Conservation (phyloP, 2,329 filamentous ascomycete genomes). For the Talaromyces sp. region DNA sequence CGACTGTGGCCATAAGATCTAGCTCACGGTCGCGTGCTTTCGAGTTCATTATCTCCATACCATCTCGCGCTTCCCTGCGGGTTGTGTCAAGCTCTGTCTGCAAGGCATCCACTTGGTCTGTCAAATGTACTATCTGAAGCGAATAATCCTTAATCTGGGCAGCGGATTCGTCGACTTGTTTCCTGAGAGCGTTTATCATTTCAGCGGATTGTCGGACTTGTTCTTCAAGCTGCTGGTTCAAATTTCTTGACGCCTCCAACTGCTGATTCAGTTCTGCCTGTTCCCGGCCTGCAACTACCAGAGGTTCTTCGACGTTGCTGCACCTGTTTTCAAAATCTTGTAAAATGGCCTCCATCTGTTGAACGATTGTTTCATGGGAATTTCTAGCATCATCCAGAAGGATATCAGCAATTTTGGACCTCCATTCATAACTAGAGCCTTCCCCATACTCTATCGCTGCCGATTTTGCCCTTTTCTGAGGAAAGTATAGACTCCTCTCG, state of each 20-base stretch:
- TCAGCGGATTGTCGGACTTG: slow-evolving; percentile 36
- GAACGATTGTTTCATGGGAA: slow-evolving; percentile 47
- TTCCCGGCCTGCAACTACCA: slow-evolving; percentile 41
- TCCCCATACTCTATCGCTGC: slow-evolving; percentile 12
- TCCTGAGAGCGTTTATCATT: slow-evolving; percentile 38
- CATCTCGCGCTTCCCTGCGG: slow-evolving; percentile 31
- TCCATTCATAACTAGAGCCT: slow-evolving; percentile 47
- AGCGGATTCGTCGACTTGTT: slow-evolving; percentile 38
- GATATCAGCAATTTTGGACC: slow-evolving; percentile 42
- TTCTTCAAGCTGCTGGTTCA: slow-evolving; percentile 19
- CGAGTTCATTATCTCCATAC: slow-evolving; percentile 27
- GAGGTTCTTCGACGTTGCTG: slow-evolving; percentile 52
- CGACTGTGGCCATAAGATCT: slow-evolving; percentile 40
- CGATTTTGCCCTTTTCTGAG: not conserved
- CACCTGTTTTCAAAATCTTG: slow-evolving; percentile 56
- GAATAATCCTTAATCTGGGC: slow-evolving; percentile 38
- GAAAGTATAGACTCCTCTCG: slow-evolving; percentile 20
- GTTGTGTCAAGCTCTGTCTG: slow-evolving; percentile 39
- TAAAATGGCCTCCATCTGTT: slow-evolving; percentile 52
- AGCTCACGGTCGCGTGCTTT: slow-evolving; percentile 39
- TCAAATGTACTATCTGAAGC: slow-evolving; percentile 37
- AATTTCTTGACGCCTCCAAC: slow-evolving; percentile 27
- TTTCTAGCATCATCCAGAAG: slow-evolving; percentile 43
- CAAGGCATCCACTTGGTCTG: slow-evolving; percentile 30
- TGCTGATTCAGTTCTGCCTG: slow-evolving; percentile 33